A percentile compares a stretch with the other conserved stretches of the same genome.
Evolutionary conservation across 179 eudicot genomes (phyloP).

Genomic region (Heliamphora ciliata): DNA sequence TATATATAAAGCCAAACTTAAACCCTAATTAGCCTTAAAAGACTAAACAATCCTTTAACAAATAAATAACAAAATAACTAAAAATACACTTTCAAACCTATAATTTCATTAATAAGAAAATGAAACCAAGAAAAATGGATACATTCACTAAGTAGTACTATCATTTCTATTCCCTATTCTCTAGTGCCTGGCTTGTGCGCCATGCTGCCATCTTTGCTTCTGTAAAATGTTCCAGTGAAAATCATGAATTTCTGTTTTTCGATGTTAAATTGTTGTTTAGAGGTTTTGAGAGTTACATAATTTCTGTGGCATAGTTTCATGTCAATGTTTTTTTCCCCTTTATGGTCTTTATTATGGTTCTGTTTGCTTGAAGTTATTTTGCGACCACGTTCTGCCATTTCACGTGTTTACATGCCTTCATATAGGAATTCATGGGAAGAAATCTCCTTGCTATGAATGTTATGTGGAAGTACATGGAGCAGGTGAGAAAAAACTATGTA

Average conservation of each 20-base stretch:
- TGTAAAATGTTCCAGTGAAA: neutral
- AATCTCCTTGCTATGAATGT: constrained; percentile 95
- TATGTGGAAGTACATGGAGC: constrained; percentile 96
- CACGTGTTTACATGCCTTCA: constrained; percentile 6
- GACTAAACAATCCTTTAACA: too few species aligned
- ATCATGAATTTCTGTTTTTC: neutral
- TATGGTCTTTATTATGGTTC: neutral
- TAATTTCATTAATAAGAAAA: neutral
- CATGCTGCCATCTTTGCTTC: neutral
- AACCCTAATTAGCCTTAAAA: too few species aligned
- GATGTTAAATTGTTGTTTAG: too few species aligned
- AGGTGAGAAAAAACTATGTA: constrained; percentile 31
- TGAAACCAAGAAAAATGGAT: neutral
- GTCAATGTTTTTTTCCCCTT: neutral
- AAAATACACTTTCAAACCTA: too few species aligned
- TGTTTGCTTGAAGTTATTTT: neutral
- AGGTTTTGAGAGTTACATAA: neutral
- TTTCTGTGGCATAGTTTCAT: neutral
- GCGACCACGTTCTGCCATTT: neutral
- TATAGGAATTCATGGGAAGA: constrained; percentile 97
- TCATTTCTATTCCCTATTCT: too few species aligned
- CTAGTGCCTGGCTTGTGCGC: too few species aligned
- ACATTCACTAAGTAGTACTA: neutral
- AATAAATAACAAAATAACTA: too few species aligned
- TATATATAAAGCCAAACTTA: too few species aligned